Evolutionary conservation across 768 basidiomycete species (phyloP), one percentile per base, ranked within the genome.

Genomic region (Termitomyces sp.): DNA sequence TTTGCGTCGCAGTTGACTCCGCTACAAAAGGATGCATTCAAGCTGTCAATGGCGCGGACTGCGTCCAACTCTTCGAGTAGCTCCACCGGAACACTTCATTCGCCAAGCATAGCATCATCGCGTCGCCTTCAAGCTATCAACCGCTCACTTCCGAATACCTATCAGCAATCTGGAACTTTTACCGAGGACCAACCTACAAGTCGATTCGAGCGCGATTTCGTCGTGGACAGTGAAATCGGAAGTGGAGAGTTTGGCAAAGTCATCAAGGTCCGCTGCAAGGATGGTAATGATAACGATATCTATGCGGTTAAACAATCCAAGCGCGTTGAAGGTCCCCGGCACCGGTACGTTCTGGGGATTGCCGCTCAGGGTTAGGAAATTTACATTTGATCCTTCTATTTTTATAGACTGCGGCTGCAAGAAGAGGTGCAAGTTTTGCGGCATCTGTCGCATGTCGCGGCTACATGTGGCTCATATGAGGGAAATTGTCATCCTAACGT

Each of bases 241-340:
- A 88, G 87, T 54, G 96, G 96, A 14, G 93, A 93, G 69, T 98
- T 98, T 72, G 95, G 95, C 28, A 89, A 89, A 67, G 96, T 94
- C 20, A 89, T 93, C 75, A 92, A 90, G 74, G 92, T 88, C 46
- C 82, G 81, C 57, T 77, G 79, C 69, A 92, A 93, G 75, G 78
- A 80, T 43, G 77, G 75, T 61, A 74, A 79, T 61, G 76, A 82
- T 40, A 67, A 70, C 38, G 73, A 75, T 50, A 73, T 92, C 36
- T 95, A 82, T 71, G 96, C 96, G 10, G 85, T 99, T 68, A 99
- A 99, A 80, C 90, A 91, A 70, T 95, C 93, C 33, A 95, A 95
- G 75, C 82, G 85, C 35, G 95, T 97, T 65, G 91, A 94, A 68
- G 96, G 96, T 30, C 83, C 82, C 43, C 88, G 90, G 72, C 95